Base-by-base conservation (phyloP, 306 rosid genomes). In the Psophocarpus tetragonolobus region DNA sequence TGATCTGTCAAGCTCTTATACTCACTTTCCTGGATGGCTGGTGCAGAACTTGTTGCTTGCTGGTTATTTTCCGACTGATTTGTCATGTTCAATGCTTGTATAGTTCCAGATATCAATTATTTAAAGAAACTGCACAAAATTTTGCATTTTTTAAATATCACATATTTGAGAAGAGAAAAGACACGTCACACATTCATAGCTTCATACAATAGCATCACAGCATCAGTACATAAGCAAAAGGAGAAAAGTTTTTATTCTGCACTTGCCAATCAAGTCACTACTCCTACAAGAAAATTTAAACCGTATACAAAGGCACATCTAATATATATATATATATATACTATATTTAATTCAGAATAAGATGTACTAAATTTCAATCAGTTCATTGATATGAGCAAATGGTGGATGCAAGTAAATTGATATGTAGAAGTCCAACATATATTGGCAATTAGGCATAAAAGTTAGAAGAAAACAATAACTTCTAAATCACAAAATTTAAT, bases 1-100 rank as follows among this genome's bases (percentile, higher is more conserved):
- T 86, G 87, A 71, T 82, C 86, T 80, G n/a, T n/a, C n/a, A n/a
- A n/a, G n/a, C n/a, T n/a, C n/a, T n/a, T n/a, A n/a, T 82, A 90
- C 42, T 82, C 91, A 68, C 66, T 60, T 39, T 74, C 79, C 69
- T 50, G 87, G 68, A 74, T 60, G 48, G 57, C 64, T 11, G 72
- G 24, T 5, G 82, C 9, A 17, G 84, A 79, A 75, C 75, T 85
- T 71, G 77, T 32, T 48, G 80, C 63, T 74, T 82, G 73, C 41
- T 51, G 78, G 45, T 26, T 68, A 60, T 21, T 38, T 38, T 81
- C 51, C 20, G 79, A 41, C 44, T 78, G 78, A 75, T 68, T 82
- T 74, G 45, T 80, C 86, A 82, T 85, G 64, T 26, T 30, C 79
- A 63, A 26, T 39, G 71, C 45, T 39, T 12, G 71, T 21, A 68